Base-by-base conservation (phyloP, 2,329 filamentous ascomycete species). In the Aspergillus ustus region DNA sequence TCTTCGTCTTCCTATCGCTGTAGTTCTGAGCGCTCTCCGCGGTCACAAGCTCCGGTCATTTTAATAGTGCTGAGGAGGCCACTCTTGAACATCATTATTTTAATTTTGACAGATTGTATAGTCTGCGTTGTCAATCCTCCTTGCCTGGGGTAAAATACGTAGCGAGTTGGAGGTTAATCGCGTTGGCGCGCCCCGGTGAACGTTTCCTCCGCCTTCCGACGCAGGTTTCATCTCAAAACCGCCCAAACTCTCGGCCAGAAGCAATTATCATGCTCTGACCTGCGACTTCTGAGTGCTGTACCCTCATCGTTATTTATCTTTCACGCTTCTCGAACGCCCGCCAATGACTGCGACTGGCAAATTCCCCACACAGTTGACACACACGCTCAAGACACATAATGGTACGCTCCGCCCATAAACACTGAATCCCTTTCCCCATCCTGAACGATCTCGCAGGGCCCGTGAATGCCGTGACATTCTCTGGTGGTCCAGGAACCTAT, bases 401-500 rank as follows among this genome's bases (percentile, higher is more conserved):
- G 79, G 77, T 77, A 72, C 63, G 64, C 20, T 40, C n/a, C 17
- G 9, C 7, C 25, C 45, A 44, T 15, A 17, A 48, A 9, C 17
- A n/a, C 29, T 29, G 46, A 13, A 5, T 25, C 8, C 15, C 7
- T 22, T 29, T 20, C 11, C 40, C 37, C 17, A 57, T 17, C n/a
- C 40, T 48, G 46, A 37, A 15, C 48, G 43, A 62, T 13, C 55
- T 17, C 25, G 29, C 70, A 91, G 89, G 88, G 62, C 88, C 90
- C 40, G 83, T 92, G 53, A 91, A 92, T 74, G 86, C 90, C 52
- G 82, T 92, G 57, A 82, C 86, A 56, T 92, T 92, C 78, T 92
- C 90, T 57, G 86, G 89, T 63, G 87, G 85, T 13, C 87, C 89
- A 17, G 89, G 89, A 45, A 89, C 88, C 3, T 92, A 92, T 72